Evolutionary conservation across 2,329 filamentous ascomycete species (phyloP).

Genomic region (Colletotrichum liaoningense): DNA sequence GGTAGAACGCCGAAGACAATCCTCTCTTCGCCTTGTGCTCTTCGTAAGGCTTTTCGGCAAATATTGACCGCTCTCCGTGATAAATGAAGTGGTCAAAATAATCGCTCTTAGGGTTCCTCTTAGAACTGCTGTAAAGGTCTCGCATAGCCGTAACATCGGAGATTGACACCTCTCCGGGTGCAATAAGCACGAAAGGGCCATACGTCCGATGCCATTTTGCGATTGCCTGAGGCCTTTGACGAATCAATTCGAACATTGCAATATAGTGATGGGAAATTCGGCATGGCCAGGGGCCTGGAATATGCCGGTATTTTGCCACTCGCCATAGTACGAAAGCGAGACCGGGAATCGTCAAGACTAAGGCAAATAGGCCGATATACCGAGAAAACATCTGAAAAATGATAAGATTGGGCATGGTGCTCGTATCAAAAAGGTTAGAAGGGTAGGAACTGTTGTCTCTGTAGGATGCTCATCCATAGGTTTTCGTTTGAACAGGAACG

Average conservation of each 20-base stretch:
- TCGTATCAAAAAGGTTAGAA: background rate
- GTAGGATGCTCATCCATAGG: background rate
- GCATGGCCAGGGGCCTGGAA: background rate
- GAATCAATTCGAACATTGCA: background rate
- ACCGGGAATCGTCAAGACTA: background rate
- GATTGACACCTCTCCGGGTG: background rate
- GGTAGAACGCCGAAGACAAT: background rate
- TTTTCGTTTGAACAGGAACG: background rate
- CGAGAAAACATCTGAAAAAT: background rate
- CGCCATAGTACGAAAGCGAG: background rate
- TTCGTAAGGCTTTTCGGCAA: background rate
- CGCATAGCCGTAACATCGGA: background rate
- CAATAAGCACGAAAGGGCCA: background rate
- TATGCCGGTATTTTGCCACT: background rate
- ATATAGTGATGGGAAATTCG: background rate
- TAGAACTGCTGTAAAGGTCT: background rate
- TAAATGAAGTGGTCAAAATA: background rate
- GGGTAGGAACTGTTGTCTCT: background rate
- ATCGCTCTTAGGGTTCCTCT: background rate
- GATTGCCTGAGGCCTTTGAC: background rate
- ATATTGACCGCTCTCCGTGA: slow-evolving; percentile 1
- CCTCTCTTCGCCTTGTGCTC: background rate
- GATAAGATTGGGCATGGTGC: background rate
- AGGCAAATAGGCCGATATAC: background rate
- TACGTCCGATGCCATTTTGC: background rate